Evolutionary conservation across 2,329 filamentous ascomycete genomes (phyloP).

Genomic region (Onygena corvina): DNA sequence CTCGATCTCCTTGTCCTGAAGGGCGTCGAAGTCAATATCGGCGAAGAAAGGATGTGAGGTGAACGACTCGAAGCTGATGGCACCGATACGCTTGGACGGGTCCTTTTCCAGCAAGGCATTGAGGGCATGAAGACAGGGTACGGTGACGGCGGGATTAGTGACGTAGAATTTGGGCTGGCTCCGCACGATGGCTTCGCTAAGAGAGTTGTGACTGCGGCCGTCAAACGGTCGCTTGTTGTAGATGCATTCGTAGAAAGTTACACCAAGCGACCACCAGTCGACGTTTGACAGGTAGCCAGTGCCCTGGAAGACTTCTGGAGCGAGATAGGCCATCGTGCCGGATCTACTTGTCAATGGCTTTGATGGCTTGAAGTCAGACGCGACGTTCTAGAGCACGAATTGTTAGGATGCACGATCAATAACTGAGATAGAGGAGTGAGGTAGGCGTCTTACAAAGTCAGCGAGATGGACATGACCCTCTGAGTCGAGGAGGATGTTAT

Average conservation of each 20-base stretch:
- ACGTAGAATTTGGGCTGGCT: slow-evolving; percentile 80
- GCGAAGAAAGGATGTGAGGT: slow-evolving; percentile 82
- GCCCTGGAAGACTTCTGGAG: slow-evolving; percentile 87
- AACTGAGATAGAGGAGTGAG: background rate
- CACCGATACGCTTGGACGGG: slow-evolving; percentile 69
- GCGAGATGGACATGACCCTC: slow-evolving; percentile 94
- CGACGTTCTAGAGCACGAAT: slow-evolving; percentile 82
- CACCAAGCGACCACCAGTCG: slow-evolving; percentile 97
- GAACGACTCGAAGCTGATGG: slow-evolving; percentile 69
- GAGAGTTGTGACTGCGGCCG: slow-evolving; percentile 67
- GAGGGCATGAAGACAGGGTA: slow-evolving; percentile 81
- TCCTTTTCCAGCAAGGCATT: slow-evolving; percentile 71
- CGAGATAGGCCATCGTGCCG: slow-evolving; percentile 87
- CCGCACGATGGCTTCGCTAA: slow-evolving; percentile 69
- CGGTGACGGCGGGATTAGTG: slow-evolving; percentile 78
- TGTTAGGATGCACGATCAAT: no score
- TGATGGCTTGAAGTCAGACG: slow-evolving; percentile 76
- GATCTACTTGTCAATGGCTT: slow-evolving; percentile 88
- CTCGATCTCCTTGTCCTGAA: slow-evolving; percentile 78
- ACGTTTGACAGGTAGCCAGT: slow-evolving; percentile 80
- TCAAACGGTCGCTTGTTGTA: slow-evolving; percentile 98
- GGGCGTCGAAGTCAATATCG: slow-evolving; percentile 65
- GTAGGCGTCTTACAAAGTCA: slow-evolving; percentile 62
- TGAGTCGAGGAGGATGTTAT: slow-evolving; percentile 77
- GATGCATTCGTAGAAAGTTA: slow-evolving; percentile 98